These are phyloP conservation scores for Claviceps pusilla DNA, from an alignment of 2,329 filamentous ascomycete species.

Conservation along the genomic window DNA sequence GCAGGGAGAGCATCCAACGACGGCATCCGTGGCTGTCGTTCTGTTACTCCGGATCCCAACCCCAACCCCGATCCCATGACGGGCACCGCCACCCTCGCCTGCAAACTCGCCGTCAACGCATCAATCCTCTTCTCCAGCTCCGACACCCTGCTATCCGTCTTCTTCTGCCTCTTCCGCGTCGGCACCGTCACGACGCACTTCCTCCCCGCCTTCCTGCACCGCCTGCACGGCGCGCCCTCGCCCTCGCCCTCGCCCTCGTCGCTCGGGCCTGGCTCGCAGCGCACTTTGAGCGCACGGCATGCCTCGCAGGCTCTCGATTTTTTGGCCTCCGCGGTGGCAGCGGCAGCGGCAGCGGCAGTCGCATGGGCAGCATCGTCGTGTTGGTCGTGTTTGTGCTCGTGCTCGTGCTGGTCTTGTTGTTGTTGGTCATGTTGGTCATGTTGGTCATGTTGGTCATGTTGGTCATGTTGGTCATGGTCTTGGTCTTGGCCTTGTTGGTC, in stretches of 20 bases:
- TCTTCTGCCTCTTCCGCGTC: slow-evolving; percentile 70
- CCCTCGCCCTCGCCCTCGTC: slow-evolving; percentile 20
- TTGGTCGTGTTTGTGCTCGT: not conserved
- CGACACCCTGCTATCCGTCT: slow-evolving; percentile 76
- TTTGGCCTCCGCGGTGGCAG: slow-evolving; percentile 34
- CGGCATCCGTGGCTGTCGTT: not conserved
- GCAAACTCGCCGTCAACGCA: slow-evolving; percentile 65
- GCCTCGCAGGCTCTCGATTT: slow-evolving; percentile 60
- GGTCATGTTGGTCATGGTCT: too few relatives aligned
- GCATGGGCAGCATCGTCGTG: slow-evolving; percentile 12
- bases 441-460: slow-evolving; percentile 6
- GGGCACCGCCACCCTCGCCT: slow-evolving; percentile 29
- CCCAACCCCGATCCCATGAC: not conserved
- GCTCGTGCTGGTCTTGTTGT: not conserved
- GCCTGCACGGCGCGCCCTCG: slow-evolving; percentile 47
- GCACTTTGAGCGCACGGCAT: slow-evolving; percentile 64
- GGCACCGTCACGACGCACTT: slow-evolving; percentile 63
- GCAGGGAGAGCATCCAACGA: not conserved
- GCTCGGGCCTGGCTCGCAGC: slow-evolving; percentile 60
- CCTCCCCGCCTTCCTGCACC: slow-evolving; percentile 69
- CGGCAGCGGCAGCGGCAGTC: slow-evolving; percentile 8
- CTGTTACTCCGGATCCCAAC: too few relatives aligned
- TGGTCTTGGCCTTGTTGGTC: too few relatives aligned
- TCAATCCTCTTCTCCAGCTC: slow-evolving; percentile 91
- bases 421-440: too few relatives aligned